A percentile compares a stretch with the other conserved stretches of the same genome.
phyloP scores from a whole-genome alignment of 106 monocot genomes.

The Vanilla planifolia region DNA sequence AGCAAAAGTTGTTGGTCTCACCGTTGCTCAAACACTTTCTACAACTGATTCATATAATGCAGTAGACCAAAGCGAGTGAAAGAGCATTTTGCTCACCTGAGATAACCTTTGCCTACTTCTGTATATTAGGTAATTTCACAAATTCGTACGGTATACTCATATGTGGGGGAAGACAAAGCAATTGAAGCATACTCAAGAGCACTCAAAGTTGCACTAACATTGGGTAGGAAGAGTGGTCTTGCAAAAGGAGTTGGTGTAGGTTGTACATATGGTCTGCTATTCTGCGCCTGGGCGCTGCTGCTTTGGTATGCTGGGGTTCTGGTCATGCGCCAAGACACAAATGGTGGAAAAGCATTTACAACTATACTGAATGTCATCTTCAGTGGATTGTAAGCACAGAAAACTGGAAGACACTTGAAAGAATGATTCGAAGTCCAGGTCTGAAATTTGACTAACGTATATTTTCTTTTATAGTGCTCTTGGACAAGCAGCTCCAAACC shows the following conservation, averaged over 20 bases:
- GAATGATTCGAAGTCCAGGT: background rate
- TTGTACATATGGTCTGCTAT: constrained; percentile 39
- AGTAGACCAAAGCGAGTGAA: background rate
- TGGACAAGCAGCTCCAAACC: constrained; percentile 30
- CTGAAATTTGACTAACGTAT: background rate
- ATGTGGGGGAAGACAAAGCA: constrained; percentile 32
- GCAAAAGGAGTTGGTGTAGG: constrained; percentile 54
- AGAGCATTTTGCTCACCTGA: background rate
- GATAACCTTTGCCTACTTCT: background rate
- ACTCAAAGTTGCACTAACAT: constrained; percentile 27
- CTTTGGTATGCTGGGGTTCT: constrained; percentile 50
- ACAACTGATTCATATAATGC: no score
- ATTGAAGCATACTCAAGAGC: constrained; percentile 27
- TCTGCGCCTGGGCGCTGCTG: constrained; percentile 38
- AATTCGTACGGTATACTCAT: constrained; percentile 37
- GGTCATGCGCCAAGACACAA: constrained; percentile 22
- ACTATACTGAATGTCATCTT: constrained; percentile 44
- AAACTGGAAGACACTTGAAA: background rate
- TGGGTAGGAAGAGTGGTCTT: constrained; percentile 35
- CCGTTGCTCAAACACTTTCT: no score
- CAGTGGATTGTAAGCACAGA: constrained; percentile 39
- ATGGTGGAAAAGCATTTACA: constrained; percentile 51
- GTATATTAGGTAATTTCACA: constrained; percentile 35
- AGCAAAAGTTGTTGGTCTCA: no score
- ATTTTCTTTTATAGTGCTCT: constrained; percentile 20